Conservation (phyloP, 805 yeast genomes). For the Candida nemodendra region DNA sequence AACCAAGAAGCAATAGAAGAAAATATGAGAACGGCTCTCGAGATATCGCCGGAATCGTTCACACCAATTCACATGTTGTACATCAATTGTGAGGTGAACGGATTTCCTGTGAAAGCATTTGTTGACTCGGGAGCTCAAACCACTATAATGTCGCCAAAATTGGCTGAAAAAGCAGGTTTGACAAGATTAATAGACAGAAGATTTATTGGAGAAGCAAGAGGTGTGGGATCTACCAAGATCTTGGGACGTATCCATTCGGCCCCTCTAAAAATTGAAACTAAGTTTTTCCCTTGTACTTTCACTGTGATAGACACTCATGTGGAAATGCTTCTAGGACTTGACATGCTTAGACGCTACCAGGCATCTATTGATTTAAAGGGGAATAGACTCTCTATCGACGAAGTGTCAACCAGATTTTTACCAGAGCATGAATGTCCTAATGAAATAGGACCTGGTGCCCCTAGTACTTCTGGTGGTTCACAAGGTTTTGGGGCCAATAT, state of each 20-base stretch:
- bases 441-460: slow-evolving; percentile 20
- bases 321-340: slow-evolving; percentile 83
- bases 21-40: slow-evolving; percentile 75
- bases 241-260: slow-evolving; percentile 87
- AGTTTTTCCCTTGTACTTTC: slow-evolving; percentile 64
- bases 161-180: slow-evolving; percentile 74
- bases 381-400: slow-evolving; percentile 68
- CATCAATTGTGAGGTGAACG: slow-evolving; percentile 75
- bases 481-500: slow-evolving; percentile 38
- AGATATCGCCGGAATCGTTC: slow-evolving; percentile 87
- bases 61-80: slow-evolving; percentile 82
- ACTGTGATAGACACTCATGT: slow-evolving; percentile 69
- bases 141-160: slow-evolving; percentile 74
- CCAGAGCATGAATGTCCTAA: slow-evolving; percentile 68
- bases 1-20: slow-evolving; percentile 75
- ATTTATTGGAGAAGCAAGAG: slow-evolving; percentile 79
- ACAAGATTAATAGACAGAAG: slow-evolving; percentile 74
- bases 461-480: slow-evolving; percentile 4
- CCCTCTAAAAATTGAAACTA: slow-evolving; percentile 72
- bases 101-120: slow-evolving; percentile 81
- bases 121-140: slow-evolving; percentile 96
- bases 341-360: slow-evolving; percentile 85
- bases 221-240: slow-evolving; percentile 82
- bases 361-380: slow-evolving; percentile 73
- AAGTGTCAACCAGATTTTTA: slow-evolving; percentile 68